phyloP scores from a whole-genome alignment of 208 protist genomes.

The Cochliopodium minus region DNA sequence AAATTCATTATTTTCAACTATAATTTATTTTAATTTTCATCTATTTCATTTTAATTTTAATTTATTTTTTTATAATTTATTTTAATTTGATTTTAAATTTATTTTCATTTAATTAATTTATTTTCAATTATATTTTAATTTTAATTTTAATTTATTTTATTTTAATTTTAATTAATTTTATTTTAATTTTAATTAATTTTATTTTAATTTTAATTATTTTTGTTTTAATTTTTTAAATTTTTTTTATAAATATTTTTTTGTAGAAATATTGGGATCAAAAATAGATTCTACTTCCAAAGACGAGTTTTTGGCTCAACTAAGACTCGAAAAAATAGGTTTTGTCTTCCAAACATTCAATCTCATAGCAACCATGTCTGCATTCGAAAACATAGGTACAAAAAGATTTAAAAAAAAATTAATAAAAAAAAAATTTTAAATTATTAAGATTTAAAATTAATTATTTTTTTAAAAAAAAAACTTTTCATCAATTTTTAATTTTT shows the following conservation, averaged over 20 bases:
- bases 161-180: too few relatives aligned
- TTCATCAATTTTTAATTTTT: too few relatives aligned
- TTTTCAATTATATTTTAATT: too few relatives aligned
- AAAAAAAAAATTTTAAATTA: too few relatives aligned
- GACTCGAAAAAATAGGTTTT: constrained; percentile 73
- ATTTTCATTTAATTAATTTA: too few relatives aligned
- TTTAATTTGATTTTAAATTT: too few relatives aligned
- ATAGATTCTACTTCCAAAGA: constrained; percentile 51
- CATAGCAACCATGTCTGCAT: constrained; percentile 81
- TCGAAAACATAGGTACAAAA: constrained; percentile 89
- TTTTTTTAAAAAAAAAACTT: too few relatives aligned
- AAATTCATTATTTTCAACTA: neutral
- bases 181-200: neutral
- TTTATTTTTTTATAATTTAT: too few relatives aligned
- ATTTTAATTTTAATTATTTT: neutral
- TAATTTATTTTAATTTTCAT: neutral
- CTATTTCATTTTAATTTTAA: too few relatives aligned
- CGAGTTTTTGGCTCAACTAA: constrained; percentile 54
- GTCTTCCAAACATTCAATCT: constrained; percentile 94
- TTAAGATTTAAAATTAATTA: too few relatives aligned
- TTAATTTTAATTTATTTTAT: too few relatives aligned
- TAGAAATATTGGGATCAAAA: constrained; percentile 53
- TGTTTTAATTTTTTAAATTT: constrained; percentile 38
- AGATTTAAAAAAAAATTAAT: too few relatives aligned
- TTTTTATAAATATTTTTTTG: constrained; percentile 58